Percentiles rank a stretch among this genome's conserved stretches.
These are phyloP conservation scores for Daldinia concentrica DNA, from an alignment of 495 filamentous ascomycete species.

Conservation along the genomic window DNA sequence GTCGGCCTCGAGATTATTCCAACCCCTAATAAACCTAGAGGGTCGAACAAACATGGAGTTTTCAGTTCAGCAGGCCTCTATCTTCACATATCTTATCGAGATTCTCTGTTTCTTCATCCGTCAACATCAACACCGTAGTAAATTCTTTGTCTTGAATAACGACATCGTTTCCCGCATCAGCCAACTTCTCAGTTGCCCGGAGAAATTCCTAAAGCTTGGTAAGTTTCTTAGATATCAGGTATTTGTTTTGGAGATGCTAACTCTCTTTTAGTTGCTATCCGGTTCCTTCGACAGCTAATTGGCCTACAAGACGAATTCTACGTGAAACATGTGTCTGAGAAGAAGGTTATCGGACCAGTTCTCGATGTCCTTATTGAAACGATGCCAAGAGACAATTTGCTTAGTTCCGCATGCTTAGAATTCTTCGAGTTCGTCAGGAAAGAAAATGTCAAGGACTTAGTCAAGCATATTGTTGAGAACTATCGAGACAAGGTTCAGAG, in stretches of 20 bases:
- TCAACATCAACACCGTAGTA: conserved; percentile 84
- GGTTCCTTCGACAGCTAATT: conserved; percentile 92
- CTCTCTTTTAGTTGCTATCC: conserved; percentile 74
- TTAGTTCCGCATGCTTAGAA: conserved; percentile 96
- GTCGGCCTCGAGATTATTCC: conserved; percentile 86
- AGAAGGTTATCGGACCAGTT: conserved; percentile 86
- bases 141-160: conserved; percentile 85
- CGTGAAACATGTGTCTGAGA: conserved; percentile 83
- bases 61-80: conserved; percentile 79
- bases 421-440: conserved; percentile 91
- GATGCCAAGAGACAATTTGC: conserved; percentile 93
- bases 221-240: conserved; percentile 47
- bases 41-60: conserved; percentile 64
- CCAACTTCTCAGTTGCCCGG: conserved; percentile 82
- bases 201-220: conserved; percentile 95
- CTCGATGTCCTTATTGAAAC: conserved; percentile 88
- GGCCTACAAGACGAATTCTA: conserved; percentile 92
- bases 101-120: conserved; percentile 95
- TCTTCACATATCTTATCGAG: conserved; percentile 91
- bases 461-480: conserved; percentile 86
- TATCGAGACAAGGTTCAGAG: conserved; percentile 81
- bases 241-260: not conserved
- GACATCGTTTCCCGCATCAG: conserved; percentile 81
- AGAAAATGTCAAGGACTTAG: conserved; percentile 82
- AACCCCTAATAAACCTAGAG: conserved; percentile 84